Conservation (phyloP, 768 basidiomycete species). For the Rhizopogon roseolus region DNA sequence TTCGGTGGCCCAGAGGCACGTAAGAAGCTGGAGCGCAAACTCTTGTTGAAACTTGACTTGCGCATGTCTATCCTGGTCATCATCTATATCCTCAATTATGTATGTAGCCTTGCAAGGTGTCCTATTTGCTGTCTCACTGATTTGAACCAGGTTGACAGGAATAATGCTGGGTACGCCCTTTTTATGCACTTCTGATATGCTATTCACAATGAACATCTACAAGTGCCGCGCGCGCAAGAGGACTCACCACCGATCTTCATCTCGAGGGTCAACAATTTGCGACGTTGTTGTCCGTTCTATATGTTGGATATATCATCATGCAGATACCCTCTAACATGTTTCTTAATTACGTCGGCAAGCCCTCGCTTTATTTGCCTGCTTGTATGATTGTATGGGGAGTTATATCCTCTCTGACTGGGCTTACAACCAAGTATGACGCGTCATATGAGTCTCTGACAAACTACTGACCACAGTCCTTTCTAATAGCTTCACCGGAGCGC, state of each 20-base stretch:
- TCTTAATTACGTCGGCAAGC: constrained; percentile 59
- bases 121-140: background rate
- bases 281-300: constrained; percentile 63
- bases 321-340: constrained; percentile 65
- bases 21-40: constrained; percentile 43
- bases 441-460: background rate
- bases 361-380: constrained; percentile 58
- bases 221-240: constrained; percentile 66
- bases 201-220: constrained; percentile 1
- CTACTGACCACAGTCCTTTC: background rate
- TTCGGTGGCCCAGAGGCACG: constrained; percentile 46
- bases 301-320: constrained; percentile 49
- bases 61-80: constrained; percentile 49
- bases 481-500: constrained; percentile 34
- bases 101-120: constrained; percentile 5
- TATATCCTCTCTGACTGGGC: constrained; percentile 44
- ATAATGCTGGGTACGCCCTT: constrained; percentile 53
- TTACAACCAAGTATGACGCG: constrained; percentile 24
- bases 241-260: constrained; percentile 60
- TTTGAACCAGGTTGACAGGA: constrained; percentile 55
- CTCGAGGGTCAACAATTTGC: constrained; percentile 61
- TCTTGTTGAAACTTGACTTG: constrained; percentile 51
- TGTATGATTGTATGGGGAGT: constrained; percentile 73
- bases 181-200: background rate
- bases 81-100: constrained; percentile 35